phyloP scores from a whole-genome alignment of 805 yeast genomes.

The Starmerella roubikii region DNA sequence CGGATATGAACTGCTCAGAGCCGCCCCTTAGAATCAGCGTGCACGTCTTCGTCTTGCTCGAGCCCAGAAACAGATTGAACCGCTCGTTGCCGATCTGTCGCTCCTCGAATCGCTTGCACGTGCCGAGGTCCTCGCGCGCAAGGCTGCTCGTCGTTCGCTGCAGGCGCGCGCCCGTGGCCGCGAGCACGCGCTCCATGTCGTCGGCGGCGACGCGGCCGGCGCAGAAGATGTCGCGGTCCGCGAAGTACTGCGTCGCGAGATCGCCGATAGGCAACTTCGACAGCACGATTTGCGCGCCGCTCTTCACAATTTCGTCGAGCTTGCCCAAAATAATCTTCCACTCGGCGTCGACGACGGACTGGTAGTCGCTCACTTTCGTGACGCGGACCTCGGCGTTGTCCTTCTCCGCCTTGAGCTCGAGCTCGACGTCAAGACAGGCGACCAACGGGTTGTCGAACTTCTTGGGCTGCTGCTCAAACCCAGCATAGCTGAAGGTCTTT shows the following conservation, averaged over 20 bases:
- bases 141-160: slow-evolving; percentile 59
- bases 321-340: slow-evolving; percentile 88
- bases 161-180: slow-evolving; percentile 86
- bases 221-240: slow-evolving; percentile 90
- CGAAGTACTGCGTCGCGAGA: slow-evolving; percentile 96
- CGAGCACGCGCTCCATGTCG: slow-evolving; percentile 82
- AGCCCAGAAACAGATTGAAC: slow-evolving; percentile 82
- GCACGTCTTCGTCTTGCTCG: slow-evolving; percentile 86
- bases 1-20: slow-evolving; percentile 95
- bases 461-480: slow-evolving; percentile 98
- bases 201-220: slow-evolving; percentile 88
- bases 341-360: slow-evolving; percentile 96
- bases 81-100: slow-evolving; percentile 93
- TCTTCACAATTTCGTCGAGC: slow-evolving; percentile 61
- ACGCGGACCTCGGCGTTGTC: slow-evolving; percentile 98
- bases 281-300: slow-evolving; percentile 87
- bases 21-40: slow-evolving; percentile 92
- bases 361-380: slow-evolving; percentile 85
- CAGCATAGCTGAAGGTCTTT: slow-evolving; percentile 94
- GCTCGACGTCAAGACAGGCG: slow-evolving; percentile 74
- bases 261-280: slow-evolving; percentile 96
- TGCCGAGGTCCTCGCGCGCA: slow-evolving; percentile 58
- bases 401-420: slow-evolving; percentile 94
- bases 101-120: slow-evolving; percentile 79
- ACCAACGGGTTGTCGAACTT: slow-evolving; percentile 65